Base-by-base conservation (phyloP, 805 yeast species). In the Ogataea dorogensis region DNA sequence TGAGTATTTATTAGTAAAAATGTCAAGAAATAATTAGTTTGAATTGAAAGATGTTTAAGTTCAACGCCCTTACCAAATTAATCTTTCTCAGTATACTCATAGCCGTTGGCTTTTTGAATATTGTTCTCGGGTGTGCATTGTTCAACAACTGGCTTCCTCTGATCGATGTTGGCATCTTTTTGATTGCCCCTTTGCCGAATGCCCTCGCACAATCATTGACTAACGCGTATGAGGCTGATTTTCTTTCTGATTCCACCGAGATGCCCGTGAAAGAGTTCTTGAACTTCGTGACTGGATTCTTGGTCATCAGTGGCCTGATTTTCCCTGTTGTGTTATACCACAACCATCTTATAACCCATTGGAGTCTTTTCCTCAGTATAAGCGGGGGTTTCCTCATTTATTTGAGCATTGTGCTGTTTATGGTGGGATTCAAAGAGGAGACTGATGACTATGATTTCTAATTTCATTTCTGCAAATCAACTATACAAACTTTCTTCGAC, bases 81-180 rank as follows among this genome's bases (percentile, higher is more conserved):
- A 81, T 86, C 25, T 79, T 80, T 12, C 73, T 86, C 20, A 77
- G 91, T 12, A 67, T 81, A 27, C 74, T 89, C 27, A 71, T 91
- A 27, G 91, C 98, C 2, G 70, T 87, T 49, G 98, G 98, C 11
- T 89, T 91, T 52, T 73, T 91, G 18, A 71, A 89, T 49, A 93
- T 89, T 28, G 82, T 91, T 18, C 68, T 93, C 24, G 84, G 95
- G 36, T 87, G 96, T 50, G 91, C 91, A 3, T 68, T 93, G 16
- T 86, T 74, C 64, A 79, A 83, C 39, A 89, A 88, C 61, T 93
- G 96, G 89, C 78, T 81, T 49, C 97, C 98, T 29, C 70, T 91
- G 47, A 75, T 80, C 28, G 93, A 84, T 47, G 62, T 62, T 4
- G 49, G 43, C 4, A 47, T 62, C 5, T 62, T 61, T 36, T 44